Base-by-base conservation (phyloP, 768 basidiomycete species). In the Russula ochroleuca region DNA sequence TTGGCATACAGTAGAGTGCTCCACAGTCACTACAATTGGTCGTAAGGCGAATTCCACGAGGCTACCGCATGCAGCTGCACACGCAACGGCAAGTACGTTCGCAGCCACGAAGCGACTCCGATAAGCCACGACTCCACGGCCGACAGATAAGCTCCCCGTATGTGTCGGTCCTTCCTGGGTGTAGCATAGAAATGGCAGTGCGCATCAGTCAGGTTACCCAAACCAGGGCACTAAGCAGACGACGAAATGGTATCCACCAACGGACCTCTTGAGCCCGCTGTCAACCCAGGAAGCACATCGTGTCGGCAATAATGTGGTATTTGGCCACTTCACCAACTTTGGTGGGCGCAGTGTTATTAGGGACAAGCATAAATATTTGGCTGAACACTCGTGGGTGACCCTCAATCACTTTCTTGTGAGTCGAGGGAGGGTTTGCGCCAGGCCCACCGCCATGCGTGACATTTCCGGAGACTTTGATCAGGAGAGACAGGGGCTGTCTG, bases 371-470 rank as follows among this genome's bases (percentile, higher is more conserved):
- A 70, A 94, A 94, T 7, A 90, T 89, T 73, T 94, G 92, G 19
- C 87, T 87, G 75, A 94, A 94, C 55, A 92, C 89, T 43, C 92
- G 83, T 9, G 92, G 86, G 43, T 91, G 89, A 13, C 84, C 88
- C 60, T 93, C 91, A 17, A 86, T 69, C 13, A 62, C 70, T 49
- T 71, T 76, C 21, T 79, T 81, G 38, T 73, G 73, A 15, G 81
- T 78, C 1, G 80, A 78, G 48, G 77, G 73, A 35, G 81, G 85
- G 71, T 89, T 88, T 28, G 81, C 83, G 23, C 77, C 71, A 38
- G 84, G 79, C 13, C 81, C 83, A 57, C 76, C 79, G 28, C 89
- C 89, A 65, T 92, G 87, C 3, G 79, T 83, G 41, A 94, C 92
- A 64, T 78, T 88, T 21, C 92, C 92, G 5, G 91, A 88, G 3